These are phyloP conservation scores for Cystoderma amianthinum DNA, from an alignment of 768 basidiomycete species.

Conservation along the genomic window DNA sequence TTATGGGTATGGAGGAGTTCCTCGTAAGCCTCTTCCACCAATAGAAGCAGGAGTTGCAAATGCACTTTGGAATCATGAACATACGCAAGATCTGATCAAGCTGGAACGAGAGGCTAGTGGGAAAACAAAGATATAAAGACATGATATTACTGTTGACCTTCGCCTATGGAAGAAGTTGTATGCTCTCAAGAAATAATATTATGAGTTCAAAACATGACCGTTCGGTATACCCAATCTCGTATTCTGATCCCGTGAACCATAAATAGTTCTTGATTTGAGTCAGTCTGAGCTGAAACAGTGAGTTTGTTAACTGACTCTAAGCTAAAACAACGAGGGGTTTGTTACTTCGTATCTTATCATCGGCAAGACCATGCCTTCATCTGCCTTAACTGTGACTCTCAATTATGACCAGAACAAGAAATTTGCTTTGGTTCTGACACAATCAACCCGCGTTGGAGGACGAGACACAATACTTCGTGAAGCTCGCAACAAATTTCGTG, in stretches of 20 bases:
- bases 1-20: conserved; percentile 74
- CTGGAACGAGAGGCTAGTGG: conserved; percentile 53
- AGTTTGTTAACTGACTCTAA: not conserved
- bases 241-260: too few species aligned
- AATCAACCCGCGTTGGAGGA: conserved; percentile 3
- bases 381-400: conserved; percentile 22
- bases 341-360: conserved; percentile 1
- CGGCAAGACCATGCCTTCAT: conserved; percentile 16
- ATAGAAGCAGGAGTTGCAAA: conserved; percentile 48
- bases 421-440: conserved; percentile 17
- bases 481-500: conserved; percentile 29
- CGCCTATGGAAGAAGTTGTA: not conserved
- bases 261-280: too few species aligned
- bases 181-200: not conserved
- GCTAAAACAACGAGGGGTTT: too few species aligned
- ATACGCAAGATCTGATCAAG: conserved; percentile 61
- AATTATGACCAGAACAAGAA: conserved; percentile 26
- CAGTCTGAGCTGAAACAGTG: not conserved
- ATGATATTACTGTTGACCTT: not conserved
- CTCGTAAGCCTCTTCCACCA: conserved; percentile 74
- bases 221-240: not conserved
- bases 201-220: not conserved
- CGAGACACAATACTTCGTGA: conserved; percentile 21
- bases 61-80: conserved; percentile 65
- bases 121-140: conserved; percentile 18